A percentile compares a stretch with the other conserved stretches of the same genome.
Conservation (phyloP, 2,329 filamentous ascomycete species). For the Cercospora beticola region DNA sequence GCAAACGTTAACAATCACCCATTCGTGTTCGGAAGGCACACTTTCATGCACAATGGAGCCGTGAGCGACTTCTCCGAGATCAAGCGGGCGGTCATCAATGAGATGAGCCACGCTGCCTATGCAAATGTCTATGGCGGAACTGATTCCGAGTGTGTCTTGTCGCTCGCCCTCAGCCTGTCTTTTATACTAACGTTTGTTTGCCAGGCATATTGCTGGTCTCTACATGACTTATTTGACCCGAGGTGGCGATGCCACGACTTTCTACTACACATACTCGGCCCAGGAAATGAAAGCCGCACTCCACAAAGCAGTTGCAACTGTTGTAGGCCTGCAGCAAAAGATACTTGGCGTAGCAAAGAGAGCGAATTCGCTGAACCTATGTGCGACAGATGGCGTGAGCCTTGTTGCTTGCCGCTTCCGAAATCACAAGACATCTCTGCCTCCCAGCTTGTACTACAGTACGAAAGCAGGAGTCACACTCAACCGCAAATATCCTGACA, state of each 20-base stretch:
- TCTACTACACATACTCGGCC: conserved; percentile 44
- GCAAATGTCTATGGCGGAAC: conserved; percentile 52
- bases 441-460: conserved; percentile 54
- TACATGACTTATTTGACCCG: conserved; percentile 50
- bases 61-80: conserved; percentile 50
- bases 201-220: conserved; percentile 47
- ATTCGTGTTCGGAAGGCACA: conserved; percentile 55
- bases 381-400: conserved; percentile 51
- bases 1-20: conserved; percentile 56
- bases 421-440: conserved; percentile 53
- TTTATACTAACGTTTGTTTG: background rate
- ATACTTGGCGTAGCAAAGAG: conserved; percentile 43
- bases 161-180: conserved; percentile 25
- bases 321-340: conserved; percentile 49
- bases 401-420: conserved; percentile 55
- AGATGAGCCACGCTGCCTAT: conserved; percentile 51
- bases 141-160: conserved; percentile 47
- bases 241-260: conserved; percentile 23
- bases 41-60: conserved; percentile 58
- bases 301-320: conserved; percentile 43
- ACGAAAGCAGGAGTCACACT: conserved; percentile 51
- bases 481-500: conserved; percentile 54
- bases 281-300: conserved; percentile 49
- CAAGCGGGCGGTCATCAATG: conserved; percentile 47
- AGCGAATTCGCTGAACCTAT: conserved; percentile 55